These are phyloP conservation scores for Fagus crenata DNA, from an alignment of 306 rosid genomes.

Conservation along the genomic window DNA sequence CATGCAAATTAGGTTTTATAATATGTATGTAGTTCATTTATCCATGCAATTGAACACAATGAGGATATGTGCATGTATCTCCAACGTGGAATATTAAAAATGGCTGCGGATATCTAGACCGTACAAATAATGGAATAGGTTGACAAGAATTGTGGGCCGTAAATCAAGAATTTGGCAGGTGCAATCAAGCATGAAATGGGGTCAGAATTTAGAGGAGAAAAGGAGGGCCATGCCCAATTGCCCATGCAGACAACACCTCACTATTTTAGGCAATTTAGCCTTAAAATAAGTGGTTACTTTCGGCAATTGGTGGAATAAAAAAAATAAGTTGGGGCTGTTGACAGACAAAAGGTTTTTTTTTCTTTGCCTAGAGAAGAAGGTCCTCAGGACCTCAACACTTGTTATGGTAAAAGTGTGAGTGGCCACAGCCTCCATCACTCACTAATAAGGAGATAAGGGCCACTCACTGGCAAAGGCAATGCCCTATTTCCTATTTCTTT, in stretches of 20 bases:
- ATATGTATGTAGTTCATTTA: neutral
- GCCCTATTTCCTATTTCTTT: too few relatives aligned
- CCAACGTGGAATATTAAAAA: neutral
- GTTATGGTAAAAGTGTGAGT: constrained; percentile 44
- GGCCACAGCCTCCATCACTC: constrained; percentile 8
- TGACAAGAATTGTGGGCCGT: neutral
- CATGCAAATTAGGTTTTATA: too few relatives aligned
- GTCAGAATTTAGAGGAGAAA: neutral
- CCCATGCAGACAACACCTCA: neutral
- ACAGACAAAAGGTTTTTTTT: constrained; percentile 20
- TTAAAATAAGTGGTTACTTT: neutral
- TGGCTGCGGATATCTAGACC: neutral
- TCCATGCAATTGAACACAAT: neutral
- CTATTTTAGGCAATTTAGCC: neutral
- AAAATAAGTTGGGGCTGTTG: neutral
- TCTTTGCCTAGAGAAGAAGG: constrained; percentile 39
- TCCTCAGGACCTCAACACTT: constrained; percentile 31
- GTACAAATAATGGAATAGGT: neutral
- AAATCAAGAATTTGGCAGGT: neutral
- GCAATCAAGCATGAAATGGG: neutral
- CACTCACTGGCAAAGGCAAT: constrained; percentile 3
- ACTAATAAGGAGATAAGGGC: constrained; percentile 27
- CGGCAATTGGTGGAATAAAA: neutral
- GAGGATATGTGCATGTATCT: constrained; percentile 7
- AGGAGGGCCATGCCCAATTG: neutral